Conservation (phyloP, 2,329 filamentous ascomycete species). For the Corinectria fuckeliana region DNA sequence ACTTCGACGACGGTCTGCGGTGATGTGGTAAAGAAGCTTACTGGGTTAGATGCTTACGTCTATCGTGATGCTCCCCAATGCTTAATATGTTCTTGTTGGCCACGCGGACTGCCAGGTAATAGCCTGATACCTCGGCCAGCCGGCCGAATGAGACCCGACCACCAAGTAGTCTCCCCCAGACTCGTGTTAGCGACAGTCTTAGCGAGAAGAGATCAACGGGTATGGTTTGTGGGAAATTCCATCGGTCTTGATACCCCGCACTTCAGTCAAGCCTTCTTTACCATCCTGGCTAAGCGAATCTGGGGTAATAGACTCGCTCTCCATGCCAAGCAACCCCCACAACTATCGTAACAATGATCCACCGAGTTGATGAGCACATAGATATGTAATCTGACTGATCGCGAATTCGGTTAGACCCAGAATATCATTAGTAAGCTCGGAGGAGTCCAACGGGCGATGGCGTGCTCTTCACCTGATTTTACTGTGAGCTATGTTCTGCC, state of each 20-base stretch:
- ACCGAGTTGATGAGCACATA: too few species aligned
- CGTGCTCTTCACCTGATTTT: too few species aligned
- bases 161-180: neutral
- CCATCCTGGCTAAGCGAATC: neutral
- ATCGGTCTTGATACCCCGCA: neutral
- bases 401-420: neutral
- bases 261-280: neutral
- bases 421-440: neutral
- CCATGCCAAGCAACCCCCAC: neutral
- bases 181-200: neutral
- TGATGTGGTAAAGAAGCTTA: neutral
- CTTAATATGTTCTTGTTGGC: neutral
- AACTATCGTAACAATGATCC: slow-evolving; percentile 5
- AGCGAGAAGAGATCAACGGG: neutral
- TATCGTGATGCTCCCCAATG: neutral
- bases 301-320: neutral
- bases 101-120: neutral
- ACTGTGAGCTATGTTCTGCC: too few species aligned
- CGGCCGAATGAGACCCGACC: slow-evolving; percentile 7
- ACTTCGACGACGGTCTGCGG: too few species aligned
- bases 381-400: neutral
- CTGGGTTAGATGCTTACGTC: neutral
- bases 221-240: slow-evolving; percentile 9
- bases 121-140: neutral
- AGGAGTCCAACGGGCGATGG: neutral